Evolutionary conservation across 148 eudicot genomes (phyloP), one percentile per base, ranked within the genome.

Genomic region (Amaranthus hypochondriacus): DNA sequence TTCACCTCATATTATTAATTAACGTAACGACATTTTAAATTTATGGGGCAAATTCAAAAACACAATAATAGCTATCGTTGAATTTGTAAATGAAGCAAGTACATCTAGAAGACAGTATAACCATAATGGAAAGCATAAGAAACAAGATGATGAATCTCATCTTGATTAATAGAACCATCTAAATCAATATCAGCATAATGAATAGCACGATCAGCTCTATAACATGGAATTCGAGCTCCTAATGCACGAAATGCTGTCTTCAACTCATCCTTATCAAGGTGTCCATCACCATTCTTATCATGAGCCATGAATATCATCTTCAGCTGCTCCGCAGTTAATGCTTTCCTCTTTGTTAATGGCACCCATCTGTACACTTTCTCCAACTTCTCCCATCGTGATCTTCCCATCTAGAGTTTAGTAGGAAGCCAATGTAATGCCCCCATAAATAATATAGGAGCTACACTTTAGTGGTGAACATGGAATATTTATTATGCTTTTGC

Each of bases 111-210:
- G 28, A 57, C 28, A 53, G 56, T 69, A 47, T 79, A 79, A 18
- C 83, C 80, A 73, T 68, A 81, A 18, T 81, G 62, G 13, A 63
- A 56, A 53, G 87, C 84, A 70, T 81, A 84, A 42, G 82, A 66
- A 60, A 84, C 71, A 58, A 84, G 87, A 46, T 81, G 80, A 28
- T 81, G 80, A 6, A 84, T 63, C 82, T 84, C 87, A 4, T 81
- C 71, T 59, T 76, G 78, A 9, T 77, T 71, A 39, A 84, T 69
- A 54, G 58, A 56, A 47, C 83, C 87, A 84, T 84, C 87, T 18
- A 68, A 48, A 18, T 84, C 84, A 70, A 81, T 73, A 68, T 84
- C 87, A 6, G 80, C 71, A 64, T 78, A 72, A 62, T 74, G 66
- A 50, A 81, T 70, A 62, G 84, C 87, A 0, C 74, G 76, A 42